Base-by-base conservation (phyloP, 2,329 filamentous ascomycete species). In the Penicillium sp. region DNA sequence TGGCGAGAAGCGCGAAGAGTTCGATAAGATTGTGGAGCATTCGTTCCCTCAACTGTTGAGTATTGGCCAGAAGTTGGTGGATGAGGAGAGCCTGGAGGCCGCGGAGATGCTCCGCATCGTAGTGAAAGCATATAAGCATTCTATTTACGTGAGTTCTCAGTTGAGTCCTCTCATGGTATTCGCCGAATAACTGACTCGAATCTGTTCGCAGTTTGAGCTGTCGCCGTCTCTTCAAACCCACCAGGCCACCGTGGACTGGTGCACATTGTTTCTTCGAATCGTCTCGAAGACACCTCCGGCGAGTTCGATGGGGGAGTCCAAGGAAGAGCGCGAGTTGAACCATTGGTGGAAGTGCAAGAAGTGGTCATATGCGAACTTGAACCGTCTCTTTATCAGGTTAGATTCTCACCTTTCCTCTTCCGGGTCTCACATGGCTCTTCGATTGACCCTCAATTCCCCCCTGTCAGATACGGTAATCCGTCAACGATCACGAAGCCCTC, bases 281-380 rank as follows among this genome's bases (percentile, higher is more conserved):
- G 86, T 97, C 23, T 83, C 84, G 53, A 97, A 97, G 69, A 73
- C 83, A 15, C 82, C 87, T 23, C 93, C 93, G 4, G 77, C 85
- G 40, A 81, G 77, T 54, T 84, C 90, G 23, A 83, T 97, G 78
- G 67, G 75, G 42, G 88, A 94, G 45, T 87, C 87, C 45, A 71
- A 84, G 36, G 82, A 87, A 43, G 91, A 97, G 61, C 81, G 93
- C 42, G 93, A 97, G 68, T 80, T 84, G 58, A 90, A 95, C 63
- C 89, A 96, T 67, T 98, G 93, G 91, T 98, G 91, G 91, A 98
- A 97, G 75, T 87, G 90, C 50, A 97, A 97, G 82, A 98, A 98
- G 70, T 97, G 93, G 93, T 86, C 91, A 10, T 98, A 96, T 68
- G 94, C 93, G 60, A 97, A 97, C 68, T 71, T 98, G 56, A 98